Evolutionary conservation across 441 rosid genomes (phyloP), one percentile per base, ranked within the genome.

Genomic region (Corymbia citriodora): DNA sequence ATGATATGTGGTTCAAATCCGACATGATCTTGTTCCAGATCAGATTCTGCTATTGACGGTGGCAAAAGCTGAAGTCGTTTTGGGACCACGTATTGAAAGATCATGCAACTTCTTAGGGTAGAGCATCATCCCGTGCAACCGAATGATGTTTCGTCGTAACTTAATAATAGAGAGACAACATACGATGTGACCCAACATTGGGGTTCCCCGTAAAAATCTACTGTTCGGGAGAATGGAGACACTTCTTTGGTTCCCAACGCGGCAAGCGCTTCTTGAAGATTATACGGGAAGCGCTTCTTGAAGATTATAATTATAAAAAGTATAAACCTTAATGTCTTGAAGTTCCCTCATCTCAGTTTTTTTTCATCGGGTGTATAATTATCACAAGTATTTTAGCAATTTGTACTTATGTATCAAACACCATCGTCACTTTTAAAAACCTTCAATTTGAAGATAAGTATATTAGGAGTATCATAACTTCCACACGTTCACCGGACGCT

Each of bases 401-500:
- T 65, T 65, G 7, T 65, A 65, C 36, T 65, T 65, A 65, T 5
- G 0, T 4, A 0, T 65, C 2, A 14, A 65, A 63, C 29, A n/a
- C 5, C 1, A 29, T 59, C 14, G 7, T 29, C 70, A 63, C 33
- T 63, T 63, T 63, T 13, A 23, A 6, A 63, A 63, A 15, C 33
- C 17, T 29, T 63, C 33, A 63, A 63, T 29, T 59, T 59, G 14
- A 29, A 59, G 25, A 59, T 10, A 59, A 23, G 10, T 59, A 23
- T 59, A 59, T 13, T 10, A 10, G 3, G 25, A 59, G 29, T 59
- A 6, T 10, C 10, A 59, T 59, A 6, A 59, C 10, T 59, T 59
- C 23, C 3, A 23, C 18, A 59, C 0, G 2, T 59, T 59, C 3
- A 23, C 18, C 10, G 0, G 2, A 0, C 3, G 25, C 7, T 59